Base-by-base conservation (phyloP, 2,329 filamentous ascomycete genomes). In the Alternaria viburni region DNA sequence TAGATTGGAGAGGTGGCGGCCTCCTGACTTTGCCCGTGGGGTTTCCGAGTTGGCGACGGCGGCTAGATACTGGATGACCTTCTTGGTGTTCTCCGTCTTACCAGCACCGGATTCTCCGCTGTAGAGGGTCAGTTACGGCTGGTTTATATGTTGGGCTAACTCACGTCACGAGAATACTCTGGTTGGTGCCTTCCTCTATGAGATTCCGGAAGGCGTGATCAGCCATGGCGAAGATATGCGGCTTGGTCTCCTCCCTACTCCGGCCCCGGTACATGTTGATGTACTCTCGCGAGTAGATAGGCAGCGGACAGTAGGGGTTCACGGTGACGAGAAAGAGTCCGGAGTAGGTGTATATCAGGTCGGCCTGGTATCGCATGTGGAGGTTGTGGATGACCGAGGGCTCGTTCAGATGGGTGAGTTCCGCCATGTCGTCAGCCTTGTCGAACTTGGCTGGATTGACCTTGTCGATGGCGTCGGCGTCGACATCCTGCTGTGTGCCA, bases 371-470 rank as follows among this genome's bases (percentile, higher is more conserved):
- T 81, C 96, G 87, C 85, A 93, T 95, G 71, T 97, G 91, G 61
- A 99, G 87, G 77, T 99, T 99, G 83, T 99, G 94, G 55, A 99
- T 94, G 55, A 99, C 96, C 0, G 96, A 98, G 21, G 95, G 92
- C 82, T 99, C 96, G 81, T 99, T 99, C 68, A 99, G 85, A 81
- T 99, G 96, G 6, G 96, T 99, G 76, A 99, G 87, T 80, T 99
- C 96, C 23, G 96, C 96, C 96, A 99, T 99, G 81, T 99, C 96
- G 83, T 96, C 93, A 68, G 95, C 95, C 82, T 97, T 99, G 87
- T 99, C 96, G 83, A 99, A 99, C 80, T 99, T 99, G 75, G 95
- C 95, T 50, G 96, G 96, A 81, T 99, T 99, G 84, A 99, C 96
- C 82, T 97, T 98, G 85, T 99, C 96, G 70, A 97, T 93, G 73